Conservation (phyloP, 768 basidiomycete genomes). For the Neoboletus subvelutipes region DNA sequence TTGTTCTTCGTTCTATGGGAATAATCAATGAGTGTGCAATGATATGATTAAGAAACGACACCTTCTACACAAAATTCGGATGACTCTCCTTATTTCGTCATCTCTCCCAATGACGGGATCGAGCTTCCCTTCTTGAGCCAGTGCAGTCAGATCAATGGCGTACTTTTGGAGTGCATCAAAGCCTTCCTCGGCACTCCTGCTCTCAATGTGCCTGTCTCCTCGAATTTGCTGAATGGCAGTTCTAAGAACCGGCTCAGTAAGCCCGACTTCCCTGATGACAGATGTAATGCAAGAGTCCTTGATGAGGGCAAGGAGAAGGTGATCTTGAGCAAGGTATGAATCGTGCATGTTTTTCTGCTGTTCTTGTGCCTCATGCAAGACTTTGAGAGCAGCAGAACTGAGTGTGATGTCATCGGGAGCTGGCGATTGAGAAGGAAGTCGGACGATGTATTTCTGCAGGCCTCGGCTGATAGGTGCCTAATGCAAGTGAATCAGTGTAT, state of each 20-base stretch:
- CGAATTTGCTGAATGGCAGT: slow-evolving; percentile 77
- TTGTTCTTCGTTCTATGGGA: slow-evolving; percentile 87
- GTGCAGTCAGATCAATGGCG: slow-evolving; percentile 79
- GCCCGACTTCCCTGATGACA: slow-evolving; percentile 70
- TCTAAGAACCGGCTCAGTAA: slow-evolving; percentile 71
- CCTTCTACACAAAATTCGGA: slow-evolving; percentile 83
- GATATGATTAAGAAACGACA: slow-evolving; percentile 18
- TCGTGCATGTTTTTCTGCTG: slow-evolving; percentile 86
- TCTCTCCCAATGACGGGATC: slow-evolving; percentile 94
- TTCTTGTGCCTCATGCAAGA: slow-evolving; percentile 73
- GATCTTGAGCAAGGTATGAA: slow-evolving; percentile 91
- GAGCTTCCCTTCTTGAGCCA: slow-evolving; percentile 91
- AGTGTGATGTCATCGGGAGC: slow-evolving; percentile 79
- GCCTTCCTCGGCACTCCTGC: slow-evolving; percentile 83
- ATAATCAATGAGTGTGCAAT: slow-evolving; percentile 8
- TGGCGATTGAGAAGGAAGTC: slow-evolving; percentile 80
- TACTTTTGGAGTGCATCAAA: slow-evolving; percentile 93
- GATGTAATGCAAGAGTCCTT: slow-evolving; percentile 66
- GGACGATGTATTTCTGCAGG: slow-evolving; percentile 74
- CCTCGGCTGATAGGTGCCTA: slow-evolving; percentile 64
- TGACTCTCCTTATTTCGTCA: slow-evolving; percentile 83
- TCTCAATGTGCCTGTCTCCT: slow-evolving; percentile 84
- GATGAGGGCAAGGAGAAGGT: slow-evolving; percentile 81
- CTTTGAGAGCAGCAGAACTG: slow-evolving; percentile 53
- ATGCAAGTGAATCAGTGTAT: background rate